phyloP scores from a whole-genome alignment of 2,329 filamentous ascomycete species.

The Fusarium bulbicola region DNA sequence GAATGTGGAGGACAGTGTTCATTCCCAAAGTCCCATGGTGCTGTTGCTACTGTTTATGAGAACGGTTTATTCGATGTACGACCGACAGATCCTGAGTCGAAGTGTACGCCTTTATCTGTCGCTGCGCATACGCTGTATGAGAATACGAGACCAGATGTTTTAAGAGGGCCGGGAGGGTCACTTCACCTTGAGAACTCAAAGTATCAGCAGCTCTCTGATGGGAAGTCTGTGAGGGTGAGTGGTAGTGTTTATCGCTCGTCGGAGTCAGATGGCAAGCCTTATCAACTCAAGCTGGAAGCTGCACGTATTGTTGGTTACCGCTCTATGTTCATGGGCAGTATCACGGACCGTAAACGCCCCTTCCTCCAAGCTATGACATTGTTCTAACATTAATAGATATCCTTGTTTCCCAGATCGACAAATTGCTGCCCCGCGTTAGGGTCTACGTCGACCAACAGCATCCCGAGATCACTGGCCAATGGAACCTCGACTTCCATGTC shows the following conservation, averaged over 20 bases:
- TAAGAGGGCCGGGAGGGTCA: slow-evolving; percentile 59
- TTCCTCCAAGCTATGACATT: rapidly evolving
- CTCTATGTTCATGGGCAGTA: slow-evolving; percentile 36
- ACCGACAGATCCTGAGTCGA: slow-evolving; percentile 50
- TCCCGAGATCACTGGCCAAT: slow-evolving; percentile 21
- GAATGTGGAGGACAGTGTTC: slow-evolving; percentile 62
- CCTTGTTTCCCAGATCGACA: slow-evolving; percentile 29
- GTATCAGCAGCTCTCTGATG: slow-evolving; percentile 29
- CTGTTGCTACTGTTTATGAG: slow-evolving; percentile 51
- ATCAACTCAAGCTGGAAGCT: slow-evolving; percentile 39
- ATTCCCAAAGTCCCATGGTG: slow-evolving; percentile 55
- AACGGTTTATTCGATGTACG: slow-evolving; percentile 57
- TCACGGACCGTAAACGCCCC: slow-evolving; percentile 21
- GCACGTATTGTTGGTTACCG: slow-evolving; percentile 33
- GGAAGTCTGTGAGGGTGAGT: slow-evolving; percentile 21
- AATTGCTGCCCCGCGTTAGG: slow-evolving; percentile 9
- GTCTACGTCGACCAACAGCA: slow-evolving; percentile 36
- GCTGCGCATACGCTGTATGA: slow-evolving; percentile 65
- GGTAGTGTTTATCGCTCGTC: slow-evolving; percentile 23
- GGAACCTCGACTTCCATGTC: slow-evolving; percentile 50
- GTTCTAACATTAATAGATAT: slow-evolving; percentile 11
- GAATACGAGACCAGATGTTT: slow-evolving; percentile 60
- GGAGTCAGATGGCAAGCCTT: not conserved
- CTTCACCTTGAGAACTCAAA: slow-evolving; percentile 51
- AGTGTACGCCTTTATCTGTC: slow-evolving; percentile 59